These are phyloP conservation scores for Turnera subulata DNA, from an alignment of 345 rosid species.

Conservation along the genomic window DNA sequence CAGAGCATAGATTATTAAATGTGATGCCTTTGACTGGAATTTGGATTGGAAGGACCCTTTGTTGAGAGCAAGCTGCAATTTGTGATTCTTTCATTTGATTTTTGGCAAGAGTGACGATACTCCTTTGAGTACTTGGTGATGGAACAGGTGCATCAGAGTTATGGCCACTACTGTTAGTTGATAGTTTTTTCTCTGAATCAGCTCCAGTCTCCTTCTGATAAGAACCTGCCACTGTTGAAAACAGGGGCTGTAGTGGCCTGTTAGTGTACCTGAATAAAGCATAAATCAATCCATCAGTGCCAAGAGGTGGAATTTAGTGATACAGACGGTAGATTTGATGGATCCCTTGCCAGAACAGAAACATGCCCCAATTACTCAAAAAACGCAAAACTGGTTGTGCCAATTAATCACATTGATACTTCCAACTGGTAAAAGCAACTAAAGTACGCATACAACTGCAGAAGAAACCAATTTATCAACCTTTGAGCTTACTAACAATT, in stretches of 20 bases:
- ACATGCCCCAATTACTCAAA: slow-evolving; percentile 2
- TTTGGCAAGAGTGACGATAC: slow-evolving; percentile 24
- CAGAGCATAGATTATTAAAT: slow-evolving; percentile 29
- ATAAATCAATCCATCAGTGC: slow-evolving; percentile 18
- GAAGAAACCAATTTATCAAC: background rate
- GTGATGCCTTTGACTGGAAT: slow-evolving; percentile 40
- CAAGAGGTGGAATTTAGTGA: background rate
- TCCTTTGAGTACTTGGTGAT: slow-evolving; percentile 43
- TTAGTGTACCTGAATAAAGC: slow-evolving; percentile 53
- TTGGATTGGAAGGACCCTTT: slow-evolving; percentile 41
- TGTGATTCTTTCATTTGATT: slow-evolving; percentile 36
- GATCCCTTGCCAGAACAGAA: too few species aligned
- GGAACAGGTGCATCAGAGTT: slow-evolving; percentile 37
- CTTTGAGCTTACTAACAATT: background rate
- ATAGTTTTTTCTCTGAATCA: slow-evolving; percentile 27
- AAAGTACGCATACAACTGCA: background rate
- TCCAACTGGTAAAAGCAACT: too few species aligned
- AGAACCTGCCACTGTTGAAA: slow-evolving; percentile 28
- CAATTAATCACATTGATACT: too few species aligned
- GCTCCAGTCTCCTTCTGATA: slow-evolving; percentile 28
- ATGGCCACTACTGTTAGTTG: slow-evolving; percentile 17
- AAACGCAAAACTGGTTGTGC: background rate
- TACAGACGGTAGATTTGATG: too few species aligned
- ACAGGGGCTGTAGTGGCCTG: slow-evolving; percentile 41
- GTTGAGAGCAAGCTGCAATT: slow-evolving; percentile 37